A percentile compares a stretch with the other conserved stretches of the same genome.
Evolutionary conservation across 306 rosid genomes (phyloP).

Genomic region (Purshia tridentata): DNA sequence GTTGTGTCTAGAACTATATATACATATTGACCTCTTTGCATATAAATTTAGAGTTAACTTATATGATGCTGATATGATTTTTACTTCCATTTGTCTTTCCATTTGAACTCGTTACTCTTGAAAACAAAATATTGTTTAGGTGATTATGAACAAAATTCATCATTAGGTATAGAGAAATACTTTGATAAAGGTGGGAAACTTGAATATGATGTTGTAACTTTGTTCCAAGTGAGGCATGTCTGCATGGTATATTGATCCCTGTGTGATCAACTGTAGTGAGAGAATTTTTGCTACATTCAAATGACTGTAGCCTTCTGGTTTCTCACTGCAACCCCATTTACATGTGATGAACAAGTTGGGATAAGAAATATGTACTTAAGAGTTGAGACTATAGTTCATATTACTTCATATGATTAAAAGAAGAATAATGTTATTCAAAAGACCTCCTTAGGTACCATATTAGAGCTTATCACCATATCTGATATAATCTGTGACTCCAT

Average conservation of each 20-base stretch:
- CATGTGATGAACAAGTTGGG: background rate
- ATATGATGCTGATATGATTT: background rate
- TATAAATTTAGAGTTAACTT: background rate
- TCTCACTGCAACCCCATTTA: background rate
- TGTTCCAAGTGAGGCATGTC: background rate
- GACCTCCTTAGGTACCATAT: background rate
- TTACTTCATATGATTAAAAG: background rate
- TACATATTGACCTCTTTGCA: background rate
- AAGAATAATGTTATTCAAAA: background rate
- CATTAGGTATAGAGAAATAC: background rate
- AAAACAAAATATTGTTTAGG: background rate
- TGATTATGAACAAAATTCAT: constrained; percentile 13
- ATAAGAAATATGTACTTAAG: constrained; percentile 3
- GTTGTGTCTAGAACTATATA: constrained; percentile 4
- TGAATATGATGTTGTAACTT: constrained; percentile 1
- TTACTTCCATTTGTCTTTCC: background rate
- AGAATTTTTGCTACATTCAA: background rate
- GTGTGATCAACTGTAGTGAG: background rate
- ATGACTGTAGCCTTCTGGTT: background rate
- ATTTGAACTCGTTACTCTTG: background rate
- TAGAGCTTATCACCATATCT: constrained; percentile 16
- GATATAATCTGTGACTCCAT: constrained; percentile 27
- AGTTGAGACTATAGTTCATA: background rate
- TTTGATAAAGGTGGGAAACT: background rate
- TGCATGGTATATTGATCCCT: background rate